Evolutionary conservation across 495 filamentous ascomycete genomes (phyloP).

Genomic region (Penicillium macrosclerotiorum): DNA sequence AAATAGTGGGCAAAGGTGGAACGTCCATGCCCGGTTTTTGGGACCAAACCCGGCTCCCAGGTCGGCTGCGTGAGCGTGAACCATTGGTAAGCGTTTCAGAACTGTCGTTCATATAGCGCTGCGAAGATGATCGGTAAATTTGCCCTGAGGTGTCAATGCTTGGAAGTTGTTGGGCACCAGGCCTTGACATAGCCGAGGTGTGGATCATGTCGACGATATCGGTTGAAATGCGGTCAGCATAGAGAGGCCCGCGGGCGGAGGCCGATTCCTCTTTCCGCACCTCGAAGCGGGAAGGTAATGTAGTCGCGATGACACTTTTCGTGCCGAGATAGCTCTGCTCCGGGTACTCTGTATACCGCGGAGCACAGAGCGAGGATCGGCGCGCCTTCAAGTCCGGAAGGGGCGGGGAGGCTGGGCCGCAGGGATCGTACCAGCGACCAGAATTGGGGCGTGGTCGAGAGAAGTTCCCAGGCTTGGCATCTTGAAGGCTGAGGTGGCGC

Average conservation of each 20-base stretch:
- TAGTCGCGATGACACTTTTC: background rate
- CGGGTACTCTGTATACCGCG: conserved; percentile 24
- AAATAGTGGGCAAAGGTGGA: conserved; percentile 19
- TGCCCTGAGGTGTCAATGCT: background rate
- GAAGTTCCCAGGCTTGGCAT: conserved; percentile 13
- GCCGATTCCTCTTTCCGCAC: conserved; percentile 3
- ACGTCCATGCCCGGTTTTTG: conserved; percentile 17
- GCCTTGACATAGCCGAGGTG: conserved; percentile 3
- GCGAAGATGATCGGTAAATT: conserved; percentile 14
- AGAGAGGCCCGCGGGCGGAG: conserved; percentile 7
- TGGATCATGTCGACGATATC: conserved; percentile 1
- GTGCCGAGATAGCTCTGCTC: background rate
- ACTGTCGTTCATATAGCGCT: conserved; percentile 2
- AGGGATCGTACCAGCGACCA: conserved; percentile 24
- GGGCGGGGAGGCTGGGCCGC: conserved; percentile 2
- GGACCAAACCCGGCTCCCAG: conserved; percentile 16
- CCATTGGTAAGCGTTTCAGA: background rate
- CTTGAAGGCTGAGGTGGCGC: conserved; percentile 25
- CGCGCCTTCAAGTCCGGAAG: conserved; percentile 9
- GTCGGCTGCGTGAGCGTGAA: conserved; percentile 20
- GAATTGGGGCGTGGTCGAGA: conserved; percentile 13
- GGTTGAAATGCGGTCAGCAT: conserved; percentile 14
- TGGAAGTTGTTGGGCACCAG: conserved; percentile 3
- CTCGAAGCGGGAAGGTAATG: background rate
- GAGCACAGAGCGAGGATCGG: conserved; percentile 27